Conservation (phyloP, 768 basidiomycete genomes). For the Gyrodon lividus region DNA sequence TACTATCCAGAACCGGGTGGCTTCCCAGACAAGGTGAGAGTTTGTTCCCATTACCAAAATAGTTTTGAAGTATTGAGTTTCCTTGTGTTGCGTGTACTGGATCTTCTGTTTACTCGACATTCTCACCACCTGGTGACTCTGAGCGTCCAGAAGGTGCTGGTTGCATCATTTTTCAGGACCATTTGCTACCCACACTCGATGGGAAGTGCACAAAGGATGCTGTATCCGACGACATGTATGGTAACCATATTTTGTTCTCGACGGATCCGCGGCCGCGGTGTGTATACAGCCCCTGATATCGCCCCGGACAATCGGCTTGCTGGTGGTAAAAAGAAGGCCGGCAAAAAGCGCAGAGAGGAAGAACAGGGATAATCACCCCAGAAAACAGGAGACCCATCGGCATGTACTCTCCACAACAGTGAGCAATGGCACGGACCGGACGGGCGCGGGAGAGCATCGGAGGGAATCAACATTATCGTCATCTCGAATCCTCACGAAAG, state of each 20-base stretch:
- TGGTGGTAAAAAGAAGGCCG: slow-evolving; percentile 21
- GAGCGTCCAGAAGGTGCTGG: slow-evolving; percentile 4
- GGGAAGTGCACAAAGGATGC: slow-evolving; percentile 13
- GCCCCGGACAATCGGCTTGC: slow-evolving; percentile 21
- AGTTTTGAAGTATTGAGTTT: slow-evolving; percentile 22
- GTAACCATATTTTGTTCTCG: slow-evolving; percentile 10
- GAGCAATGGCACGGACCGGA: neutral
- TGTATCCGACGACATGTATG: slow-evolving; percentile 7
- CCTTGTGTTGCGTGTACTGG: neutral
- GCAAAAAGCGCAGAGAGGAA: slow-evolving; percentile 17
- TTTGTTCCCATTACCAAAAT: slow-evolving; percentile 7
- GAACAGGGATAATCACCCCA: slow-evolving; percentile 9
- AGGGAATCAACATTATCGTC: neutral
- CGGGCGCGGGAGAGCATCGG: slow-evolving; percentile 14
- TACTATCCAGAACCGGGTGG: slow-evolving; percentile 10
- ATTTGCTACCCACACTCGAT: slow-evolving; percentile 11
- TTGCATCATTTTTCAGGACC: slow-evolving; percentile 7
- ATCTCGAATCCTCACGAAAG: neutral
- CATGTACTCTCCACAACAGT: slow-evolving; percentile 4
- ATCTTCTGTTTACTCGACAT: slow-evolving; percentile 1
- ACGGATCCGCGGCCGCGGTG: slow-evolving; percentile 28
- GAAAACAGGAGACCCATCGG: slow-evolving; percentile 9
- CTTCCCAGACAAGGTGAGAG: slow-evolving; percentile 28
- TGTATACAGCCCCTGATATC: slow-evolving; percentile 7
- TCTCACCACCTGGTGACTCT: neutral